A percentile compares a stretch with the other conserved stretches of the same genome.
Evolutionary conservation across 2,329 filamentous ascomycete genomes (phyloP).

Genomic region (Cercospora zeina): DNA sequence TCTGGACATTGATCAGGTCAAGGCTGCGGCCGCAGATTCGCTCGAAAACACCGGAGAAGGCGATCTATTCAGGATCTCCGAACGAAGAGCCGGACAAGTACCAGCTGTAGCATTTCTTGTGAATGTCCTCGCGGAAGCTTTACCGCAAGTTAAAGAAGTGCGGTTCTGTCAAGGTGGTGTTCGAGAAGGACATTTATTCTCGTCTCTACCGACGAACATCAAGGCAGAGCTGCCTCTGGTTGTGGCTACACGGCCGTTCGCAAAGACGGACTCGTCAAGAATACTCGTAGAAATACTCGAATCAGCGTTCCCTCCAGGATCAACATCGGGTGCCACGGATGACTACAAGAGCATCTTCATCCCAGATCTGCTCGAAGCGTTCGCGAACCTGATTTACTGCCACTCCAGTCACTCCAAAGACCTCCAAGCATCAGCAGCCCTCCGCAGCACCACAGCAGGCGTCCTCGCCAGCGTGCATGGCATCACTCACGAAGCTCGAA

Average conservation of each 20-base stretch:
- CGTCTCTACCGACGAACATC: constrained; percentile 61
- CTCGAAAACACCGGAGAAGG: constrained; percentile 41
- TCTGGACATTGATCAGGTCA: constrained; percentile 52
- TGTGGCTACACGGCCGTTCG: constrained; percentile 59
- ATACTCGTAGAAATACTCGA: constrained; percentile 53
- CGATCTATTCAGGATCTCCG: constrained; percentile 70
- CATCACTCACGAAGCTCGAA: constrained; percentile 69
- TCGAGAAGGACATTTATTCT: constrained; percentile 77
- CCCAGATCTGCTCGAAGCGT: constrained; percentile 52
- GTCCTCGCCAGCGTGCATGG: constrained; percentile 69
- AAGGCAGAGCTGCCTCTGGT: constrained; percentile 68
- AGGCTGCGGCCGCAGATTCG: constrained; percentile 43
- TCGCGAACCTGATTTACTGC: constrained; percentile 60
- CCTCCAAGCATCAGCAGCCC: constrained; percentile 61
- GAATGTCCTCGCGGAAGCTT: constrained; percentile 67
- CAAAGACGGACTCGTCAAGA: constrained; percentile 48
- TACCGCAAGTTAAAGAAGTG: constrained; percentile 70
- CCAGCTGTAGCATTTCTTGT: constrained; percentile 80
- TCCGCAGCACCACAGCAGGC: constrained; percentile 71
- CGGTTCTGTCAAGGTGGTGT: constrained; percentile 88
- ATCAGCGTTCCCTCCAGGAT: constrained; percentile 47
- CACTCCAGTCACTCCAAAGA: constrained; percentile 49
- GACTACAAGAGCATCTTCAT: constrained; percentile 48
- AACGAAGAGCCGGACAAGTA: constrained; percentile 75
- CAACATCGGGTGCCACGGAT: constrained; percentile 29